Base-by-base conservation (phyloP, 75 land plant genomes). In the Isoetes taiwanensis region DNA sequence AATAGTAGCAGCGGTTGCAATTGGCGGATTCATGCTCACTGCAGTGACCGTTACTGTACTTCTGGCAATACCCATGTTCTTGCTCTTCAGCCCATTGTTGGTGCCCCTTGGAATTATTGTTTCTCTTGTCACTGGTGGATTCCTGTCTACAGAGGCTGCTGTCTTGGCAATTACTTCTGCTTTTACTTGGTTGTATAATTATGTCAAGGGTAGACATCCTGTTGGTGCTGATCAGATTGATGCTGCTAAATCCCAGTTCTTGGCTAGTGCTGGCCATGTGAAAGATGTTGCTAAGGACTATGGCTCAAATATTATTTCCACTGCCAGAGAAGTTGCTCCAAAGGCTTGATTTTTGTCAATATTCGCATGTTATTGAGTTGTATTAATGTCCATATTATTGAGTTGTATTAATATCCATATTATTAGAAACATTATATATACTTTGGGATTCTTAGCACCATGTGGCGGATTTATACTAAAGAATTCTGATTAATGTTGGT, bases 161-260 rank as follows among this genome's bases (percentile, higher is more conserved):
- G 16, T 46, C 16, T 16, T 46, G 5, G 50, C 25, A 19, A 19
- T 46, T 23, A 19, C 25, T 23, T 46, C 50, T 6, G 16, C 23
- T n/a, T 16, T 46, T n/a, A 19, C 50, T 8, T 46, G 50, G 50
- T 19, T 46, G 21, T 46, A 46, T 23, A 46, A 46, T 23, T 46
- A 46, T 46, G 50, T 46, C 50, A 19, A 23, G 5, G 50, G 50
- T 8, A 5, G 25, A 23, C 5, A 46, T 5, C 50, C 50, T 16
- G 50, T 46, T 46, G 50, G 50, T 6, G 50, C 50, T 16, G 50
- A 46, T 23, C 5, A 46, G 50, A 46, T 46, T 23, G 50, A 46
- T n/a, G 50, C 50, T 8, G 50, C 50, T 23, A 46, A 46, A 23
- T 23, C 16, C 50, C 6, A 23, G 12, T 3, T 46, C n/a, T 16